Conservation (phyloP, 805 yeast species). For the Sungouiella thailandica region DNA sequence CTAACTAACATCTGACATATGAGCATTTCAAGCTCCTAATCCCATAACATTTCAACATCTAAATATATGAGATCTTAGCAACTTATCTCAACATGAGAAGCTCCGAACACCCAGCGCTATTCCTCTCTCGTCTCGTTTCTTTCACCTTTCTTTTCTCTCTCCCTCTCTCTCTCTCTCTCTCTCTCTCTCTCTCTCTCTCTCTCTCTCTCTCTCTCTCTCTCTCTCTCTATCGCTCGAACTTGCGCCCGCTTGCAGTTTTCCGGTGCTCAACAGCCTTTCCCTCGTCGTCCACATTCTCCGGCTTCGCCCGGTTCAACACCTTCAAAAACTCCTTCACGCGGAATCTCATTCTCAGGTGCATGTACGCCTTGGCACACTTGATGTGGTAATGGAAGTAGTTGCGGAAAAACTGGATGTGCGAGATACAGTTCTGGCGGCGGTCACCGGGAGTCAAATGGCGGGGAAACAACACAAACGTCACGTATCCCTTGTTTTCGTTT, state of each 20-base stretch:
- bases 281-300: conserved; percentile 80
- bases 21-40: too few species aligned
- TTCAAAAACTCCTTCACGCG: conserved; percentile 92
- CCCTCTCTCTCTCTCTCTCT: too few species aligned
- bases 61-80: too few species aligned
- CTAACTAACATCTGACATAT: too few species aligned
- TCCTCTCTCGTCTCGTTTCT: too few species aligned
- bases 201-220: too few species aligned
- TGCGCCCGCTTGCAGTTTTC: conserved; percentile 70
- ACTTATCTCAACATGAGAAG: too few species aligned
- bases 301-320: conserved; percentile 93
- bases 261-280: conserved; percentile 42
- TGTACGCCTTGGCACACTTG: conserved; percentile 95
- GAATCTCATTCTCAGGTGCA: conserved; percentile 97
- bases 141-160: too few species aligned
- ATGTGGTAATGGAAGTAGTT: conserved; percentile 98
- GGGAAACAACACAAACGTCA: conserved; percentile 74
- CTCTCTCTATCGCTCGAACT: too few species aligned
- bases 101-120: too few species aligned
- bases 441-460: conserved; percentile 62
- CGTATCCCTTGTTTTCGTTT: conserved; percentile 43
- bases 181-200: too few species aligned
- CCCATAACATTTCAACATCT: too few species aligned
- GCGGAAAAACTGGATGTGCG: conserved; percentile 88
- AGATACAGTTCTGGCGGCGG: conserved; percentile 79